Evolutionary conservation across 305 asterid species (phyloP).

Genomic region (Ruellia speciosa): DNA sequence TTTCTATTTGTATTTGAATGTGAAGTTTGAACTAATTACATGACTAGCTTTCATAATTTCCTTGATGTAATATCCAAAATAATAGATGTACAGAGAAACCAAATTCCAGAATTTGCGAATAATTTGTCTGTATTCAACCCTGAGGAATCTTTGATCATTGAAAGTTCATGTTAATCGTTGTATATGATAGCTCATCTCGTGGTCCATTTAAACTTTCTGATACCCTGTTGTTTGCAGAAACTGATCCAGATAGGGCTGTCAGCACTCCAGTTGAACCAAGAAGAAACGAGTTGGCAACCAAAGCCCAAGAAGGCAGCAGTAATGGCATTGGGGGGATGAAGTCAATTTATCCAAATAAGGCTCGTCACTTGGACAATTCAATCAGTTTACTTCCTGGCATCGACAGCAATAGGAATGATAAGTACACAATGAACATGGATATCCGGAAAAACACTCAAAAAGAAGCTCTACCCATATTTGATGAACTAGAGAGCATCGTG

Average conservation of each 20-base stretch:
- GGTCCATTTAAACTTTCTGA: constrained; percentile 47
- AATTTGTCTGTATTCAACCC: too few species aligned
- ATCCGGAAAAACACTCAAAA: constrained; percentile 32
- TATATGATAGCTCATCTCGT: neutral
- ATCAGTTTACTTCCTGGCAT: constrained; percentile 31
- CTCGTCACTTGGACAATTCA: constrained; percentile 41
- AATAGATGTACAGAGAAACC: too few species aligned
- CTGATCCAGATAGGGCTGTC: constrained; percentile 34
- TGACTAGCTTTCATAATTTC: too few species aligned
- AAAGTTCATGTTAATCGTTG: too few species aligned
- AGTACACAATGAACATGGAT: constrained; percentile 30
- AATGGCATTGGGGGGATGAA: constrained; percentile 58
- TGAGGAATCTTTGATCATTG: too few species aligned
- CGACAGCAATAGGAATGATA: constrained; percentile 35
- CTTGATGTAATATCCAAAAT: too few species aligned
- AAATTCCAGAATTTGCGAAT: too few species aligned
- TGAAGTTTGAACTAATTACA: too few species aligned
- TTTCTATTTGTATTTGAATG: too few species aligned
- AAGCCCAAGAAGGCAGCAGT: constrained; percentile 46
- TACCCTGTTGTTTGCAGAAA: constrained; percentile 40
- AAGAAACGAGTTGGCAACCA: constrained; percentile 34
- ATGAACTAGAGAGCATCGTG: constrained; percentile 83
- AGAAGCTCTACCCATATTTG: constrained; percentile 42
- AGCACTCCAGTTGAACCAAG: constrained; percentile 31
- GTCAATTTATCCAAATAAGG: constrained; percentile 37